phyloP scores from a whole-genome alignment of 2,329 filamentous ascomycete species.

The Dothistroma pini region DNA sequence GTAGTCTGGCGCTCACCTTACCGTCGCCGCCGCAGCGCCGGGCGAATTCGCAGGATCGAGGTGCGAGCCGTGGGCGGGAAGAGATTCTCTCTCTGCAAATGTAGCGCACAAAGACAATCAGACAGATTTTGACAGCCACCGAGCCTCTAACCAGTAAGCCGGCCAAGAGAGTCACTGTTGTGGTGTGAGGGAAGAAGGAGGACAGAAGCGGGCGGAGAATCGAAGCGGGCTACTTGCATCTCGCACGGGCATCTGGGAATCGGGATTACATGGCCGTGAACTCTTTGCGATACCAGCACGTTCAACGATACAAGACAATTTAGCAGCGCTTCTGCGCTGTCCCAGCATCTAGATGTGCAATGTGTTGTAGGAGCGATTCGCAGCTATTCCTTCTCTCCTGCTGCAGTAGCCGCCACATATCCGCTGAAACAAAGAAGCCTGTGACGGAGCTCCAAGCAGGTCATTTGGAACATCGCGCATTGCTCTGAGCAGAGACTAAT shows the following conservation, averaged over 20 bases:
- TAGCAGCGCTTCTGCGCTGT: neutral
- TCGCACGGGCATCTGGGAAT: neutral
- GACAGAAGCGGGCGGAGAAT: conserved; percentile 3
- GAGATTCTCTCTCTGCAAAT: conserved; percentile 11
- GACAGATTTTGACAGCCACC: conserved; percentile 17
- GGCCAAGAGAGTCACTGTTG: conserved; percentile 8
- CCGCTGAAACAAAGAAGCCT: conserved; percentile 18
- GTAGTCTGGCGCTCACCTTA: conserved; percentile 22
- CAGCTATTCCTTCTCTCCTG: neutral
- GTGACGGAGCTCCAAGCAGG: conserved; percentile 9
- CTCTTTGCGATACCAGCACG: neutral
- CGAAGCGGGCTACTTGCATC: neutral
- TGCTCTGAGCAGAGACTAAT: neutral
- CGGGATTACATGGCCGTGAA: neutral
- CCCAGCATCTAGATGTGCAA: neutral
- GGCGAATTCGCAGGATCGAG: conserved; percentile 2
- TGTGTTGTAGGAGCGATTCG: conserved; percentile 3
- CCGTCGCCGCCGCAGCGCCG: conserved; percentile 20
- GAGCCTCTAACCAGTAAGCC: conserved; percentile 8
- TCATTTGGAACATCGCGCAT: conserved; percentile 7
- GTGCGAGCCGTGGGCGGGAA: neutral
- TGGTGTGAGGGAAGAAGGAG: neutral
- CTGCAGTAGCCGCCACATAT: conserved; percentile 14
- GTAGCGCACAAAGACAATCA: conserved; percentile 10
- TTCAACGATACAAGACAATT: neutral